Evolutionary conservation across 2,329 filamentous ascomycete species (phyloP).

Genomic region (Xylariaceae sp.): DNA sequence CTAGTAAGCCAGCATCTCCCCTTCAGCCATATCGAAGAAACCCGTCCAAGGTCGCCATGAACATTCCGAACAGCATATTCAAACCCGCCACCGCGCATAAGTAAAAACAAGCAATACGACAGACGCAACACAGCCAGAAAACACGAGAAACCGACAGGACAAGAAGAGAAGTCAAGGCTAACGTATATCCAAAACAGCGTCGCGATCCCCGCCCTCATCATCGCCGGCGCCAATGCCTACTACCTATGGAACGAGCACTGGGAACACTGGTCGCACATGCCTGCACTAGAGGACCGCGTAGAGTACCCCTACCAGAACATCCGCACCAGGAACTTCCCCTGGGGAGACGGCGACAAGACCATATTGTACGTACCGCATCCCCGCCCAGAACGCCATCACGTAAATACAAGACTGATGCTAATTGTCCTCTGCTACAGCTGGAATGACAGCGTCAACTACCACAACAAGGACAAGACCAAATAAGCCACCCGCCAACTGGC

Average conservation of each 20-base stretch:
- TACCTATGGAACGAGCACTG: conserved; percentile 93
- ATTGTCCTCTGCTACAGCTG: conserved; percentile 63
- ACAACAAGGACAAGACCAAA: conserved; percentile 77
- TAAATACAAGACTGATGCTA: not conserved
- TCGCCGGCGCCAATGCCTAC: conserved; percentile 78
- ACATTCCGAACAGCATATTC: not conserved
- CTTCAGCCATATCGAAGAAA: not conserved
- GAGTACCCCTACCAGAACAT: conserved; percentile 99
- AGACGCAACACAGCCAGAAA: not conserved
- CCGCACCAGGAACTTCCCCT: conserved; percentile 90
- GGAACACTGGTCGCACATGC: conserved; percentile 86
- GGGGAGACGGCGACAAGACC: conserved; percentile 93
- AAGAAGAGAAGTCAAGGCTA: not conserved
- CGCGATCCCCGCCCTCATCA: conserved; percentile 66
- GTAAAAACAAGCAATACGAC: not conserved
- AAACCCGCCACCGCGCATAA: not conserved
- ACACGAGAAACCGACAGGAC: not conserved
- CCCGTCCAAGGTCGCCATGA: not conserved
- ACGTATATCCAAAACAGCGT: conserved; percentile 50
- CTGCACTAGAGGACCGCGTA: conserved; percentile 81
- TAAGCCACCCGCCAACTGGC: conserved; percentile 32
- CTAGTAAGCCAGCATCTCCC: conserved; percentile 65
- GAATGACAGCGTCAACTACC: conserved; percentile 94
- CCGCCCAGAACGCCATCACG: not conserved
- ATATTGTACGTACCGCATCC: conserved; percentile 54